phyloP scores from a whole-genome alignment of 768 basidiomycete genomes.

The Leccinum pellstonianum region DNA sequence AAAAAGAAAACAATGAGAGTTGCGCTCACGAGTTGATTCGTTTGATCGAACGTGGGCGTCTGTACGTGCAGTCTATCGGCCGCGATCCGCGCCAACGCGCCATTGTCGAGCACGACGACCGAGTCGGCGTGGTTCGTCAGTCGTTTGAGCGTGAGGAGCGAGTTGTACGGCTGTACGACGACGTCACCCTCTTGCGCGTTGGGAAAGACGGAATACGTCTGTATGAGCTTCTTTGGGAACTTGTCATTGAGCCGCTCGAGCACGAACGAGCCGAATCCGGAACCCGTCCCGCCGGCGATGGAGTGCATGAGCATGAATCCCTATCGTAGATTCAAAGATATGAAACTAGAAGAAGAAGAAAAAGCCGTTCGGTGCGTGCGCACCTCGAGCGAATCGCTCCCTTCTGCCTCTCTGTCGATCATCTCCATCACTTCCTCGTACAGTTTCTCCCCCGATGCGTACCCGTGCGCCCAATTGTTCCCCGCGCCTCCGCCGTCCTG shows the following conservation, averaged over 20 bases:
- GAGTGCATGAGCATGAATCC: conserved; percentile 99
- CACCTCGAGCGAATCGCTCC: conserved; percentile 96
- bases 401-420: conserved; percentile 97
- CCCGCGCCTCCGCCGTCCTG: conserved; percentile 99
- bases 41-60: conserved; percentile 87
- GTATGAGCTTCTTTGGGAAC: conserved; percentile 98
- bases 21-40: conserved; percentile 76
- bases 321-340: conserved; percentile 39
- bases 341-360: not conserved
- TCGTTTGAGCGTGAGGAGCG: conserved; percentile 87
- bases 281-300: conserved; percentile 98
- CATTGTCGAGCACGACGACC: conserved; percentile 96
- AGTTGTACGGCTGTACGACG: conserved; percentile 98
- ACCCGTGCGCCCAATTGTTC: conserved; percentile 98
- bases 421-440: conserved; percentile 99
- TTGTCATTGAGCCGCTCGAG: conserved; percentile 95
- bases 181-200: conserved; percentile 93
- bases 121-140: conserved; percentile 96
- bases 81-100: conserved; percentile 88
- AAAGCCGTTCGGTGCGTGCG: conserved; percentile 1
- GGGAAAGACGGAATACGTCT: conserved; percentile 98
- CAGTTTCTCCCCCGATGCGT: conserved; percentile 82
- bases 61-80: conserved; percentile 89
- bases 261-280: conserved; percentile 96
- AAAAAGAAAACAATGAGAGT: too few relatives aligned